Percentiles rank a stretch among this genome's conserved stretches.
Conservation (phyloP, 2,329 filamentous ascomycete genomes). For the Epichloe hybrida region DNA sequence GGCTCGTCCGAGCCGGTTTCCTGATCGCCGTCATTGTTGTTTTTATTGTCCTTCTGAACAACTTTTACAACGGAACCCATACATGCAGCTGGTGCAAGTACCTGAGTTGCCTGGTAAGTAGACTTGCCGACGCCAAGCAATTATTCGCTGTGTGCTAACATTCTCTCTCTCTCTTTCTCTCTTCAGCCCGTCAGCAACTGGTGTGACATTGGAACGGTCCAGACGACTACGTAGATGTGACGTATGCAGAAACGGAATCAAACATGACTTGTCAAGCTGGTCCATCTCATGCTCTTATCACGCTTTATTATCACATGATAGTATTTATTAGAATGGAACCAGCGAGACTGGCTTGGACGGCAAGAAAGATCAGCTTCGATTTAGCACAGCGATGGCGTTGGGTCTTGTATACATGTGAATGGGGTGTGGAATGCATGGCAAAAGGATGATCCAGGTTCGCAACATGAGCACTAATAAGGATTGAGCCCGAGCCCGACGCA, state of each 20-base stretch:
- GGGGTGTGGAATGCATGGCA: background rate
- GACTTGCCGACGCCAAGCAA: background rate
- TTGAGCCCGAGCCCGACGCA: too few species aligned
- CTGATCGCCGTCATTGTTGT: slow-evolving; percentile 70
- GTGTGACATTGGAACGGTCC: slow-evolving; percentile 41
- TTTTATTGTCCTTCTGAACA: slow-evolving; percentile 76
- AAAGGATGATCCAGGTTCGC: background rate
- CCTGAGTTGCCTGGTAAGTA: slow-evolving; percentile 77
- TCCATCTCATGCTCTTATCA: background rate
- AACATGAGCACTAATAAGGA: background rate
- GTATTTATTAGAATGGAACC: background rate
- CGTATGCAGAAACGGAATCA: too few species aligned
- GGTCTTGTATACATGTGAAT: background rate
- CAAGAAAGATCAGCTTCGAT: slow-evolving; percentile 2
- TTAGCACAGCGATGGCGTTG: slow-evolving; percentile 23
- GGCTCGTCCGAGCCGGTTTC: slow-evolving; percentile 68
- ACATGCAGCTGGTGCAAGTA: slow-evolving; percentile 91
- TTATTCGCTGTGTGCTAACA: background rate
- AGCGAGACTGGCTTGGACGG: slow-evolving; percentile 6
- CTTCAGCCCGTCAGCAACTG: slow-evolving; percentile 49
- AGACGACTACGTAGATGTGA: slow-evolving; percentile 4
- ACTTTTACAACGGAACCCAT: slow-evolving; percentile 73
- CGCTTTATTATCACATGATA: background rate
- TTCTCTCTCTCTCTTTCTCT: background rate
- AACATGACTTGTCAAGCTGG: background rate